Base-by-base conservation (phyloP, 2,329 filamentous ascomycete species). In the Fusarium musae region DNA sequence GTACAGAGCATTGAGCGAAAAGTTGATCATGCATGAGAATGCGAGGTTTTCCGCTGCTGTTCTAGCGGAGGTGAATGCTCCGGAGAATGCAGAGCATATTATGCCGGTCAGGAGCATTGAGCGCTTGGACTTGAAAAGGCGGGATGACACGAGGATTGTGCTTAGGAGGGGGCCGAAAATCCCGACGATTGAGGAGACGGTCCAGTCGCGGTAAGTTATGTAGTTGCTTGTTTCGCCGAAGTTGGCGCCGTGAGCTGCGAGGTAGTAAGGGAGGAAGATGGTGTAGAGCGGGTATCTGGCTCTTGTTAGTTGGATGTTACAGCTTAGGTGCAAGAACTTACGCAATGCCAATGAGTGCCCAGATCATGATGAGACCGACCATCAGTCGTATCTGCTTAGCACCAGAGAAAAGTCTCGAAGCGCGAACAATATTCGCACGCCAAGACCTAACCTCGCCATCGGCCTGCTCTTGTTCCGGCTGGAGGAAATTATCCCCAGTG, bases 21-120 rank as follows among this genome's bases (percentile, higher is more conserved):
- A 53, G 17, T 53, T 60, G 21, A 60, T 53, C 58, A 60, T 60
- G 58, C 46, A 32, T 1, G 58, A 53, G 28, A 60, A 60, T n/a
- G 58, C 46, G 15, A 60, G 58, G 12, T 60, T 60, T 11, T 60
- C n/a, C 0, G 36, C n/a, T 3, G 36, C 46, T 13, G 58, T 60
- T 4, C 58, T 17, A 2, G n/a, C 58, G 0, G 58, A 60, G 0
- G 46, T 60, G 58, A 60, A 53, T 0, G 47, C 59, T 16, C 59
- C 59, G 3, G 32, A 61, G 37, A 61, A 61, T 3, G 49, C 59
- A 7, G 59, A 32, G 26, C 59, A 61, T 11, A 61, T 56, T 19
- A 44, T 19, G 0, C 59, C 59, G 2, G 59, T 61, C 0, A 56
- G 19, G 3, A 61, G 37, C 49, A 61, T 61, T 4, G 59, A 61